These are phyloP conservation scores for Aspergillus cavernicola DNA, from an alignment of 495 filamentous ascomycete genomes.

Conservation along the genomic window DNA sequence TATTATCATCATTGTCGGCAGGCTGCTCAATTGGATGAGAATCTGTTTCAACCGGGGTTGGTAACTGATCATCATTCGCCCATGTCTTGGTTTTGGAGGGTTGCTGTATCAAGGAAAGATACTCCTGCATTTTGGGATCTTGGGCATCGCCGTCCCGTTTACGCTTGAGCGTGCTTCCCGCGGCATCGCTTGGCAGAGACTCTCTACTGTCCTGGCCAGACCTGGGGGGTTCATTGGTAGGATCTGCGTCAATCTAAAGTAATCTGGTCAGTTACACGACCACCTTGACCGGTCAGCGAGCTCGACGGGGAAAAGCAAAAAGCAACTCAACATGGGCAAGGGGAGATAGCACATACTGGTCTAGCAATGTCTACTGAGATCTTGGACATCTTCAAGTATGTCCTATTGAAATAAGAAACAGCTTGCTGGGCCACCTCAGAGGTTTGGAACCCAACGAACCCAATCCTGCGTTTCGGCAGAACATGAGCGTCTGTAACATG, in stretches of 20 bases:
- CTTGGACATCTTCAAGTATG: slow-evolving; percentile 96
- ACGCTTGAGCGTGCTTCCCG: slow-evolving; percentile 47
- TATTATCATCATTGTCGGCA: slow-evolving; percentile 20
- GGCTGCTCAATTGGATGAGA: slow-evolving; percentile 21
- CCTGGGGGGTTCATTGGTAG: slow-evolving; percentile 32
- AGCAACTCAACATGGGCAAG: neutral
- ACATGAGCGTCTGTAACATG: slow-evolving; percentile 86
- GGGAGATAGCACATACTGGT: slow-evolving; percentile 55
- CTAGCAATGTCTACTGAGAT: slow-evolving; percentile 87
- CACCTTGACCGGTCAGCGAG: slow-evolving; percentile 46
- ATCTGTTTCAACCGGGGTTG: slow-evolving; percentile 26
- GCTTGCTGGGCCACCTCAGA: slow-evolving; percentile 73
- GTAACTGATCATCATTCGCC: slow-evolving; percentile 55
- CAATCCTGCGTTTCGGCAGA: slow-evolving; percentile 82
- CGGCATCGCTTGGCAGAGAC: slow-evolving; percentile 13
- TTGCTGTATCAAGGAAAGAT: slow-evolving; percentile 74
- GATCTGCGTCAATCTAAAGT: slow-evolving; percentile 38
- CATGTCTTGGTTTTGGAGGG: slow-evolving; percentile 64
- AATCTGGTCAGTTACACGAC: slow-evolving; percentile 44
- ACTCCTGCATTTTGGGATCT: slow-evolving; percentile 83
- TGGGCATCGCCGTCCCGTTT: slow-evolving; percentile 49
- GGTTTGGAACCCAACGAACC: slow-evolving; percentile 92
- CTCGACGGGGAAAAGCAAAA: slow-evolving; percentile 24
- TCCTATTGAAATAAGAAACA: slow-evolving; percentile 89
- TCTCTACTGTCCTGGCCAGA: slow-evolving; percentile 21